Evolutionary conservation across 2,329 filamentous ascomycete genomes (phyloP).

Genomic region (Fusarium piperis): DNA sequence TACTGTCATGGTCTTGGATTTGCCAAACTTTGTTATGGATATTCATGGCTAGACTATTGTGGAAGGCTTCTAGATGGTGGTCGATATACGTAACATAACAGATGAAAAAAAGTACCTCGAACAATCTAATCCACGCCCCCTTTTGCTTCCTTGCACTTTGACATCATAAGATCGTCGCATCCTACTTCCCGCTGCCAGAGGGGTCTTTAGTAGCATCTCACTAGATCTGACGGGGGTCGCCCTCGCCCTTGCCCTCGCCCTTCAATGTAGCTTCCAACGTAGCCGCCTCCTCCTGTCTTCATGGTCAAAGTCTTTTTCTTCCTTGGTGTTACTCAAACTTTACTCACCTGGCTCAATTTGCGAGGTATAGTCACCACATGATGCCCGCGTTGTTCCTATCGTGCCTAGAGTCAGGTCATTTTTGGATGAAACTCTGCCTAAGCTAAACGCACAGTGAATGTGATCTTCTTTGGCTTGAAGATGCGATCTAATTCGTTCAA

Average conservation of each 20-base stretch:
- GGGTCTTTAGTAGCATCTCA: not conserved
- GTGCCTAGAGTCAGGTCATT: not conserved
- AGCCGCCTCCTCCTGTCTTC: not conserved
- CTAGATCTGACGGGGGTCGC: too few species aligned
- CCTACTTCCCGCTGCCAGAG: not conserved
- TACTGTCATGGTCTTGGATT: not conserved
- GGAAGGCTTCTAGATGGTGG: not conserved
- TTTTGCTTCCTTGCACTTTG: not conserved
- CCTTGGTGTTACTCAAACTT: not conserved
- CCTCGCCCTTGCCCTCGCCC: too few species aligned
- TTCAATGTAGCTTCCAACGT: too few species aligned
- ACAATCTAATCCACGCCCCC: not conserved
- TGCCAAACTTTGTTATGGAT: not conserved
- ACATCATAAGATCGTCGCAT: not conserved
- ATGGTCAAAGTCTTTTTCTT: not conserved
- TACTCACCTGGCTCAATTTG: not conserved
- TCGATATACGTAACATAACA: not conserved
- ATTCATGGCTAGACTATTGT: not conserved
- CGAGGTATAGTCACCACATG: not conserved
- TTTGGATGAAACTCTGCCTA: not conserved
- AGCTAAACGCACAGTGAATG: not conserved
- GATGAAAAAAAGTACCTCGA: not conserved
- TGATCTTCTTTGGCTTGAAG: not conserved
- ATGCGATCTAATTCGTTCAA: accelerated
- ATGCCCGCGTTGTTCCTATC: not conserved